Evolutionary conservation across 352 stramenopile species (phyloP).

Genomic region (Lagenidium sp.): DNA sequence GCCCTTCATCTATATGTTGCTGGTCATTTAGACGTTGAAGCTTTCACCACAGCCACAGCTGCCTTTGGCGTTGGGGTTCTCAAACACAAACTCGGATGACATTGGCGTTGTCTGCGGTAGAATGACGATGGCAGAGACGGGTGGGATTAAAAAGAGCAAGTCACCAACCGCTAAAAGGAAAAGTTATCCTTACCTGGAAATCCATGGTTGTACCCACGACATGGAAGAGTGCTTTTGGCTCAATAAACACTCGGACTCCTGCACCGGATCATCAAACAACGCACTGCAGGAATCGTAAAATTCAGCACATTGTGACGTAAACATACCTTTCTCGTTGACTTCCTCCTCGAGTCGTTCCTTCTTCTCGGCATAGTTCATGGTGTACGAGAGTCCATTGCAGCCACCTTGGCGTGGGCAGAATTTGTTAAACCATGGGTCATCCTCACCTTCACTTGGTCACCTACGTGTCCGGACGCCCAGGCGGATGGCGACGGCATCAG

Average conservation of each 20-base stretch:
- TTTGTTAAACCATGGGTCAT: too few relatives aligned
- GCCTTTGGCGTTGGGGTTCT: slow-evolving; percentile 99
- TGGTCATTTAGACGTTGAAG: slow-evolving; percentile 99
- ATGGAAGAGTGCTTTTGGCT: slow-evolving; percentile 98
- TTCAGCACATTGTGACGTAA: background rate
- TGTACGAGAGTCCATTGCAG: slow-evolving; percentile 99
- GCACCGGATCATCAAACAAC: background rate
- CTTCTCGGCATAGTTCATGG: slow-evolving; percentile 98
- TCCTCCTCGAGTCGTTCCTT: slow-evolving; percentile 92
- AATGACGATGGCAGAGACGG: background rate
- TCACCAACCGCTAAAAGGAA: too few relatives aligned
- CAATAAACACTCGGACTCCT: slow-evolving; percentile 97
- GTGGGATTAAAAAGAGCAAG: background rate
- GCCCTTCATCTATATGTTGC: too few relatives aligned
- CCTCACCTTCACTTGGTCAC: too few relatives aligned
- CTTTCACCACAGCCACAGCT: slow-evolving; percentile 98
- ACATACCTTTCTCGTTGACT: slow-evolving; percentile 81
- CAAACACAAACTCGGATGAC: slow-evolving; percentile 98
- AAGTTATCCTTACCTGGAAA: slow-evolving; percentile 88
- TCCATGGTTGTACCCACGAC: slow-evolving; percentile 99
- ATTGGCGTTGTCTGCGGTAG: slow-evolving; percentile 89
- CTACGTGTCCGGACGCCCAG: slow-evolving; percentile 92
- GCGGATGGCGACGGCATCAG: slow-evolving; percentile 91
- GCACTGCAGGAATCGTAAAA: too few relatives aligned
- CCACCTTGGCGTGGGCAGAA: too few relatives aligned